Base-by-base conservation (phyloP, 768 basidiomycete species). In the Suillus ampliporus region DNA sequence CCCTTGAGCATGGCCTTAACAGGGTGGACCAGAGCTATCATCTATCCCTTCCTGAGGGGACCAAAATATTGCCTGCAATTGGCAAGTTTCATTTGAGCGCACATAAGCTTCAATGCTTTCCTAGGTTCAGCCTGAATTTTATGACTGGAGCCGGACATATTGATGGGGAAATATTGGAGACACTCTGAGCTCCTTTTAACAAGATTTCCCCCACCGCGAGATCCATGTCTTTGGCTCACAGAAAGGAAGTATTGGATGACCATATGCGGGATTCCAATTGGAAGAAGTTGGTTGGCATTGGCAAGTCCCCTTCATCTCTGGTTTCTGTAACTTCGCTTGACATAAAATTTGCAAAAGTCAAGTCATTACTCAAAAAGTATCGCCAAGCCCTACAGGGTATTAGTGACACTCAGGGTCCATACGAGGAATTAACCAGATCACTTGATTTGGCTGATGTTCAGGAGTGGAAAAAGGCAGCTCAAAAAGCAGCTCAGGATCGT, bases 161-260 rank as follows among this genome's bases (percentile, higher is more conserved):
- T 0, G 74, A 77, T 50, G 74, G 76, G 0, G 74, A 79, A 46
- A 76, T 79, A 3, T 34, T 80, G 9, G 77, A 79, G 43, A 75
- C 74, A 0, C 48, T 79, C 0, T 80, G 77, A 77, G 60, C 69
- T 0, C 34, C 61, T 0, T 60, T 78, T 0, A 79, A 79, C 43
- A 63, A 71, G 2, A 67, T 74, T 0, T 72, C 73, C 0, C 35
- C 67, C 0, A 72, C 67, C 10, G 69, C 71, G 0, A 47, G 71
- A 0, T 67, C 65, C 0, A 75, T 77, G 62, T 58, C 69, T 0
- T 15, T 61, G 4, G 66, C 71, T 0, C 74, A 77, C 19, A 10
- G 69, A 0, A 58, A 69, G 3, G 76, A 80, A 57, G 47, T 73
- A 46, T 75, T 11, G 44, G 70, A 79, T 50, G 72, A 73, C 28